Evolutionary conservation across 805 yeast genomes (phyloP).

Genomic region (Ogataea nitratoaversa): DNA sequence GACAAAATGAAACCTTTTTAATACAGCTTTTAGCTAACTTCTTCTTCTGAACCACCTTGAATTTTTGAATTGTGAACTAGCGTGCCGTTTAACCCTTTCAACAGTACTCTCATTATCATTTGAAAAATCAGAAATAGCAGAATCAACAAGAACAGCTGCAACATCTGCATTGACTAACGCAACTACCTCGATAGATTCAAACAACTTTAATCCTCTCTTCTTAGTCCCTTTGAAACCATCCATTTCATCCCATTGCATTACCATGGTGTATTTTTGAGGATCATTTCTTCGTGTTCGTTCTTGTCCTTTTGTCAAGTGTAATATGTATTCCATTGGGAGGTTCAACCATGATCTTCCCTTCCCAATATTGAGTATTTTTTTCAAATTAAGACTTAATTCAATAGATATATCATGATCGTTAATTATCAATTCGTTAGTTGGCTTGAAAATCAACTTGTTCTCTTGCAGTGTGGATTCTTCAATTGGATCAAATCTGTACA

Average conservation of each 20-base stretch:
- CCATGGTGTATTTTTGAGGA: background rate
- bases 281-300: background rate
- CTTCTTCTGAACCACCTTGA: too few relatives aligned
- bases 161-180: background rate
- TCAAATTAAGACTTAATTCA: background rate
- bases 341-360: slow-evolving; percentile 4
- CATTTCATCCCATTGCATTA: slow-evolving; percentile 44
- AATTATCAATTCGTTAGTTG: background rate
- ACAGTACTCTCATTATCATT: too few relatives aligned
- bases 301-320: background rate
- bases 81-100: too few relatives aligned
- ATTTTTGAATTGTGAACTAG: too few relatives aligned
- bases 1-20: too few relatives aligned
- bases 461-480: background rate
- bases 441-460: background rate
- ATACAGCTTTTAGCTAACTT: too few relatives aligned
- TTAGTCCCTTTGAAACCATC: slow-evolving; percentile 67
- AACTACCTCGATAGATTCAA: slow-evolving; percentile 40
- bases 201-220: slow-evolving; percentile 48
- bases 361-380: background rate
- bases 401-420: background rate
- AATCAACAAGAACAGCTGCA: background rate
- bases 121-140: too few relatives aligned
- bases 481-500: background rate
- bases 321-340: slow-evolving; percentile 1